phyloP scores from a whole-genome alignment of 306 rosid genomes.

The Sicyos edulis region DNA sequence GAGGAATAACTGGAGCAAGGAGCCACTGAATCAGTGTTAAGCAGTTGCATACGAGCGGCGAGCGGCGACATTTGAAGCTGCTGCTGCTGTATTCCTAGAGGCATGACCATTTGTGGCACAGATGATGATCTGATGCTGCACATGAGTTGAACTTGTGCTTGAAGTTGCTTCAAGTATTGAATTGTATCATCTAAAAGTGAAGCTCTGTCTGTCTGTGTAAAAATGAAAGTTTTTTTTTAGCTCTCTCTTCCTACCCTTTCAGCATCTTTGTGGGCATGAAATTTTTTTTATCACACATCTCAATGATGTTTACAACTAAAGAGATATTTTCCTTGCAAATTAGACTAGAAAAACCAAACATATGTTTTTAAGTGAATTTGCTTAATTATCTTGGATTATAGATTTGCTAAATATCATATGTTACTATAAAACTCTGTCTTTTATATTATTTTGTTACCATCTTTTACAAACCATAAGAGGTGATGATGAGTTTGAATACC shows the following conservation, averaged over 20 bases:
- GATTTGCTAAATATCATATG: background rate
- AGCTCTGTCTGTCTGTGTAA: conserved; percentile 46
- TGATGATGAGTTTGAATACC: no score
- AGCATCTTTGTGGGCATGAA: background rate
- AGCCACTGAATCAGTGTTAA: conserved; percentile 23
- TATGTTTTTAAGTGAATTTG: background rate
- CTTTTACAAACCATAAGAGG: background rate
- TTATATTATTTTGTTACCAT: background rate
- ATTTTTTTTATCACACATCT: background rate
- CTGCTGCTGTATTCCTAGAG: conserved; percentile 38
- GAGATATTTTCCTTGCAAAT: background rate
- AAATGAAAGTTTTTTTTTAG: background rate
- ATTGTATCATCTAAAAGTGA: conserved; percentile 50
- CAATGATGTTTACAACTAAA: background rate
- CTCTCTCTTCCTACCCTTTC: background rate
- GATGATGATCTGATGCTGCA: conserved; percentile 23
- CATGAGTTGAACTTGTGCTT: conserved; percentile 45
- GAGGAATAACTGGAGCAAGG: background rate
- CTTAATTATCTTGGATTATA: background rate
- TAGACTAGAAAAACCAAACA: background rate
- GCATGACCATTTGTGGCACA: conserved; percentile 39
- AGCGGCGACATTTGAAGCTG: conserved; percentile 42
- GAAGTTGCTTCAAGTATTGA: conserved; percentile 42
- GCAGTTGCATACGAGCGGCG: conserved; percentile 22
- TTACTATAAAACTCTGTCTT: no score